Conservation (phyloP, 768 basidiomycete genomes). For the Mrakia blollopis region DNA sequence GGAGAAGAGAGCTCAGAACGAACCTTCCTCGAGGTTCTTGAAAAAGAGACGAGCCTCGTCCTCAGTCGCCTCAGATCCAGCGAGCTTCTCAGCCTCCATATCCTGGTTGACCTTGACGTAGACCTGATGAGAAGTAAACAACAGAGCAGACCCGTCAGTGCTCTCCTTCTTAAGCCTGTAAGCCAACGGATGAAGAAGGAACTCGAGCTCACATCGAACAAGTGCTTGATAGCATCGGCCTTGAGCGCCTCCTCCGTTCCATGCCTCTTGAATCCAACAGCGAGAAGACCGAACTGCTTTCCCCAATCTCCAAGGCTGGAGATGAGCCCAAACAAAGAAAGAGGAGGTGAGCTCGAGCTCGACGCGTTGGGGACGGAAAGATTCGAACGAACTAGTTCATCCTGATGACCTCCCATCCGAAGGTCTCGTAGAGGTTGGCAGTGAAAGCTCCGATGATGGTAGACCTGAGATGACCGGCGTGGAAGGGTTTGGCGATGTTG, state of each 20-base stretch:
- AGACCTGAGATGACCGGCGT: conserved; percentile 90
- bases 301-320: conserved; percentile 48
- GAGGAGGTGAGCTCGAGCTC: not conserved
- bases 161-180: not conserved
- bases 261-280: conserved; percentile 85
- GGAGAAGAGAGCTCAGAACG: conserved; percentile 26
- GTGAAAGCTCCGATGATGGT: conserved; percentile 99
- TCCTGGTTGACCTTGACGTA: conserved; percentile 93
- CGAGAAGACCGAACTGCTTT: conserved; percentile 86
- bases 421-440: conserved; percentile 80
- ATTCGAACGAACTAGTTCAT: conserved; percentile 62
- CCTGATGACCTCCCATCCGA: conserved; percentile 85
- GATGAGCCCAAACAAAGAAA: not conserved
- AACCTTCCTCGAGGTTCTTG: conserved; percentile 84
- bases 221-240: conserved; percentile 86
- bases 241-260: conserved; percentile 77
- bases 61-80: conserved; percentile 40
- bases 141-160: not conserved
- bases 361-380: not conserved
- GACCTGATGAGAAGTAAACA: conserved; percentile 44
- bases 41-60: conserved; percentile 76
- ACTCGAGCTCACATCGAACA: conserved; percentile 57
- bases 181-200: not conserved
- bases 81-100: conserved; percentile 41
- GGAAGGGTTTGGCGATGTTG: conserved; percentile 97